These are phyloP conservation scores for Tremellales sp. DNA, from an alignment of 1,284 basidiomycete genomes.

Conservation along the genomic window DNA sequence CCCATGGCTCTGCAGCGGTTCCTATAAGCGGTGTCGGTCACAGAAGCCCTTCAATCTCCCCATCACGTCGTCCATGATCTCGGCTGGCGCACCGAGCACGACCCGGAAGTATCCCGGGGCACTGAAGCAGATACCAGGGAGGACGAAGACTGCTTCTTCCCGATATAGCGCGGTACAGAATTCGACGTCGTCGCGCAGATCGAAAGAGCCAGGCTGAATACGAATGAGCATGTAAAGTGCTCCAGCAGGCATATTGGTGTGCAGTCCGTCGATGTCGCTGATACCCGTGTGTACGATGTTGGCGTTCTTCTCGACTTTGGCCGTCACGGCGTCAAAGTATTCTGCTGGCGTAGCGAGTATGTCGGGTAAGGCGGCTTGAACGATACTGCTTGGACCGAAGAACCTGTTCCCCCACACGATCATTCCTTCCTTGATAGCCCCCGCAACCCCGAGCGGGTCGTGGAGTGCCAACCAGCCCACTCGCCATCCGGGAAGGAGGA, in stretches of 20 bases:
- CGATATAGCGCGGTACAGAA: constrained; percentile 39
- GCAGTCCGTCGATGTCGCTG: constrained; percentile 32
- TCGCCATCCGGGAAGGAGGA: constrained; percentile 46
- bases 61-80: constrained; percentile 37
- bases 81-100: constrained; percentile 40
- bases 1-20: background rate
- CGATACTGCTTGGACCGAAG: constrained; percentile 42
- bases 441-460: constrained; percentile 40
- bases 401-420: constrained; percentile 36
- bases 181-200: constrained; percentile 30
- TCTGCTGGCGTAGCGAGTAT: constrained; percentile 37
- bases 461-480: constrained; percentile 45
- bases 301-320: constrained; percentile 28
- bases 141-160: constrained; percentile 43
- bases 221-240: constrained; percentile 44
- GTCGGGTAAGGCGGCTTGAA: constrained; percentile 42
- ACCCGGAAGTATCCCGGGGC: constrained; percentile 42
- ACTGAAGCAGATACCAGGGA: constrained; percentile 42
- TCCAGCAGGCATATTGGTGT: constrained; percentile 32
- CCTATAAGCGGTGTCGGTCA: background rate
- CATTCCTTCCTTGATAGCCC: constrained; percentile 25
- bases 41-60: constrained; percentile 42
- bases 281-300: constrained; percentile 29
- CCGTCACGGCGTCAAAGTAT: constrained; percentile 39
- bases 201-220: constrained; percentile 28